Conservation (phyloP, 2,329 filamentous ascomycete genomes). For the Aureobasidium lini region DNA sequence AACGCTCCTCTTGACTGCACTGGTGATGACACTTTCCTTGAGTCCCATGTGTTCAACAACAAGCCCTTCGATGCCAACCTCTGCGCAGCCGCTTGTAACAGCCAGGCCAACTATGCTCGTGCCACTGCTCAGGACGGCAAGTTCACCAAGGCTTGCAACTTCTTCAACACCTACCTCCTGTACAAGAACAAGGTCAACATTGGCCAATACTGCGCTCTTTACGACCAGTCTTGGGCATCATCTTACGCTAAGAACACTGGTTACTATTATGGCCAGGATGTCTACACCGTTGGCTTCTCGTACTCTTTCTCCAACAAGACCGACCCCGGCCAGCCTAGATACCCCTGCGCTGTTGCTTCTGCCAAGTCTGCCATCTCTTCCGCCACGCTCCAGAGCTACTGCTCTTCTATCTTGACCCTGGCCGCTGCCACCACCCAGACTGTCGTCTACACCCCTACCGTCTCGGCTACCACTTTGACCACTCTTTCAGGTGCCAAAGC, state of each 20-base stretch:
- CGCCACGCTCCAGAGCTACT: conserved; percentile 16
- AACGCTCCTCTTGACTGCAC: conserved; percentile 23
- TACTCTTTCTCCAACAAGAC: conserved; percentile 17
- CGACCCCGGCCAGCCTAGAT: not conserved
- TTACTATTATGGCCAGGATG: conserved; percentile 13
- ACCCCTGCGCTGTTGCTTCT: conserved; percentile 13
- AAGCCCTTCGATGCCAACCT: conserved; percentile 19
- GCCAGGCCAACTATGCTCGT: conserved; percentile 5
- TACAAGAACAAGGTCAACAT: conserved; percentile 29
- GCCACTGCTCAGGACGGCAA: conserved; percentile 11
- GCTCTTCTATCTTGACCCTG: conserved; percentile 12
- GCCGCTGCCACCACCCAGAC: not conserved
- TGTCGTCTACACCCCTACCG: not conserved
- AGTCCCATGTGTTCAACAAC: conserved; percentile 13
- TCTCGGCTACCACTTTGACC: not conserved
- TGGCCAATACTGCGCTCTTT: conserved; percentile 34
- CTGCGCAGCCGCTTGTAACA: conserved; percentile 23
- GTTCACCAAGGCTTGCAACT: conserved; percentile 16
- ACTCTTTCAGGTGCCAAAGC: not conserved
- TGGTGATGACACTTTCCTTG: conserved; percentile 18
- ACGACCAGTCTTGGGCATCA: conserved; percentile 20
- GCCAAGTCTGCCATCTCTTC: conserved; percentile 12
- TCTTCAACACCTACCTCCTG: conserved; percentile 35
- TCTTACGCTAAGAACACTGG: conserved; percentile 20
- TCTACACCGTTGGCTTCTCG: conserved; percentile 15